Base-by-base conservation (phyloP, 345 rosid species). In the Salix exigua region DNA sequence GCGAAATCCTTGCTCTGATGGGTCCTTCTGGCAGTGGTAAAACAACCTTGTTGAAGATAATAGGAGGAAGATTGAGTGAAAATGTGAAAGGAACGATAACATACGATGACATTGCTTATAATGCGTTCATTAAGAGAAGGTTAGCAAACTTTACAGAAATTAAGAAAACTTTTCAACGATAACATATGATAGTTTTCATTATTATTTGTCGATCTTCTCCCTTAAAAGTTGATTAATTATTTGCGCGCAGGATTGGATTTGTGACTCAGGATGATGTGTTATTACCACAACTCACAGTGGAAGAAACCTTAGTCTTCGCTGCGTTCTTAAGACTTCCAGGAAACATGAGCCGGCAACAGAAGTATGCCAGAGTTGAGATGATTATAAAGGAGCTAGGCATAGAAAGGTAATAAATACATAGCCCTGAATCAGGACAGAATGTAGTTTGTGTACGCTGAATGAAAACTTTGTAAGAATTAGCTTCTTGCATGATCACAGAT, bases 11-110 rank as follows among this genome's bases (percentile, higher is more conserved):
- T 46, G 98, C 97, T 31, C 53, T 92, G 11, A 96, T 96, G 99
- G 99, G 98, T 80, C 98, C 99, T 88, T 92, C 99, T 6, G 99
- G 99, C 33, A 96, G 98, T 75, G 99, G 98, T 17, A 96, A 96
- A 81, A 96, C 99, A 78, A 93, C 97, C 65, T 81, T 96, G 77
- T 81, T 93, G 79, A 96, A 90, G 85, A 89, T 91, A 37, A 84
- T 96, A 37, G 98, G 98, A 75, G 99, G 99, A 66, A 91, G 99
- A 86, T 70, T 93, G 44, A 82, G 84, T 18, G 92, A 89, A 42
- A 89, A 93, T 78, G 89, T 89, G 28, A 86, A 73, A 53, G 98
- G 99, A 55, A 91, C 79, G 13, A 76, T 92, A 19, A 91, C 99
- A 74, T 92, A 89, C 82, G 92, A 96, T 80, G 97, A 96, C 73